phyloP scores from a whole-genome alignment of 2,329 filamentous ascomycete genomes.

The Pseudogymnoascus sp. region DNA sequence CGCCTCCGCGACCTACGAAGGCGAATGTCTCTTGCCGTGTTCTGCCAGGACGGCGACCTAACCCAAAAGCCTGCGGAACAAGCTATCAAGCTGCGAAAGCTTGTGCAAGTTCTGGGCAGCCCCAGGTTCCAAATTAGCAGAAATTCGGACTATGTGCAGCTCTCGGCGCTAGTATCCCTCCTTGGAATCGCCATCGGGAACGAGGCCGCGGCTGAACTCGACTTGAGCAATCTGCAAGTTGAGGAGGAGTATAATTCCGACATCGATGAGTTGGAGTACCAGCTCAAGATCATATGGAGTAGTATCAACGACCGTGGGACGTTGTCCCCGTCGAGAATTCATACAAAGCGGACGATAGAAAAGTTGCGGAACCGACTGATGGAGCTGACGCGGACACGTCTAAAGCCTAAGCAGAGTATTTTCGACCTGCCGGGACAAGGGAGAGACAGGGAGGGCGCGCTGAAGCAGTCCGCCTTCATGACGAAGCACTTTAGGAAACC shows the following conservation, averaged over 20 bases:
- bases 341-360: conserved; percentile 70
- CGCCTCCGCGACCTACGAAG: conserved; percentile 53
- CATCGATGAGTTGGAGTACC: conserved; percentile 57
- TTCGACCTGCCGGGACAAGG: conserved; percentile 8
- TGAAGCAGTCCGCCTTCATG: conserved; percentile 10
- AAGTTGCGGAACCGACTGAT: conserved; percentile 65
- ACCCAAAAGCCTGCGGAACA: conserved; percentile 35
- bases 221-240: conserved; percentile 26
- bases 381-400: conserved; percentile 58
- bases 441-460: neutral
- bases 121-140: conserved; percentile 44
- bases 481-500: conserved; percentile 23
- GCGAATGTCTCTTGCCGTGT: conserved; percentile 55
- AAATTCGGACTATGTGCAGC: conserved; percentile 58
- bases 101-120: conserved; percentile 39
- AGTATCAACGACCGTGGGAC: conserved; percentile 69
- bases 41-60: conserved; percentile 44
- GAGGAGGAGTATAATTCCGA: conserved; percentile 57
- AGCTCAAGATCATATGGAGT: conserved; percentile 48
- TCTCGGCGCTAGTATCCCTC: conserved; percentile 57
- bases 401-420: conserved; percentile 50
- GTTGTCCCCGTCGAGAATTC: conserved; percentile 60
- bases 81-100: conserved; percentile 30
- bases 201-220: conserved; percentile 33
- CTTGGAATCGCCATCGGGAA: conserved; percentile 70